phyloP scores from a whole-genome alignment of 108 stramenopile genomes.

The Pseudonitzschia multistriata region DNA sequence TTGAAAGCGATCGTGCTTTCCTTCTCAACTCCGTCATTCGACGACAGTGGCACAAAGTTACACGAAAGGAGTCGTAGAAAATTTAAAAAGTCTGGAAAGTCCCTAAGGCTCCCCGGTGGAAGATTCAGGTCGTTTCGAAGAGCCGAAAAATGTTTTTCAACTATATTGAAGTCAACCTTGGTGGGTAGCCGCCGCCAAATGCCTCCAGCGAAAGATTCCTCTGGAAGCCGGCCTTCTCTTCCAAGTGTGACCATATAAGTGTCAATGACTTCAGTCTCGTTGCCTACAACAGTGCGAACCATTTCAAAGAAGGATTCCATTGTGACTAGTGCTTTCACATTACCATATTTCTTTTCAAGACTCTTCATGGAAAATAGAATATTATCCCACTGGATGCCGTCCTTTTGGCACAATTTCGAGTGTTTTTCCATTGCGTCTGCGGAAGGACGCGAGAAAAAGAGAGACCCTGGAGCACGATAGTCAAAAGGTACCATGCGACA shows the following conservation, averaged over 20 bases:
- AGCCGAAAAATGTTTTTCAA: slow-evolving; percentile 16
- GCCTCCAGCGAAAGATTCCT: neutral
- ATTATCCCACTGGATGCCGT: slow-evolving; percentile 16
- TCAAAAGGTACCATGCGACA: slow-evolving; percentile 52
- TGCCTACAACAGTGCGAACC: neutral
- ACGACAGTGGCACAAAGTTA: slow-evolving; percentile 11
- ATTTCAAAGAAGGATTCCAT: slow-evolving; percentile 4
- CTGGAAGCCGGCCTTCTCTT: neutral
- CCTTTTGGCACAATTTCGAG: slow-evolving; percentile 8
- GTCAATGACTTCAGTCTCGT: neutral
- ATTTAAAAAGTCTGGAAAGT: slow-evolving; percentile 17
- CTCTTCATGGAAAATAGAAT: slow-evolving; percentile 14
- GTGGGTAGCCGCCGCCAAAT: slow-evolving; percentile 18
- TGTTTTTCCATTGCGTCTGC: slow-evolving; percentile 12
- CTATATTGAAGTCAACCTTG: slow-evolving; percentile 8
- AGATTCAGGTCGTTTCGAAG: slow-evolving; percentile 1
- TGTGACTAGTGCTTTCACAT: neutral
- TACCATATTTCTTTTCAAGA: neutral
- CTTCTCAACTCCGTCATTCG: neutral
- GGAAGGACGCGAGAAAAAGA: slow-evolving; percentile 24
- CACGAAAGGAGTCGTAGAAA: slow-evolving; percentile 18
- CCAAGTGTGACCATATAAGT: neutral
- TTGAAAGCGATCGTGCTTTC: neutral
- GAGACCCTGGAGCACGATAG: slow-evolving; percentile 43
- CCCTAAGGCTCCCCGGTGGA: neutral